Conservation (phyloP, 805 yeast species). For the Saturnispora diversa region DNA sequence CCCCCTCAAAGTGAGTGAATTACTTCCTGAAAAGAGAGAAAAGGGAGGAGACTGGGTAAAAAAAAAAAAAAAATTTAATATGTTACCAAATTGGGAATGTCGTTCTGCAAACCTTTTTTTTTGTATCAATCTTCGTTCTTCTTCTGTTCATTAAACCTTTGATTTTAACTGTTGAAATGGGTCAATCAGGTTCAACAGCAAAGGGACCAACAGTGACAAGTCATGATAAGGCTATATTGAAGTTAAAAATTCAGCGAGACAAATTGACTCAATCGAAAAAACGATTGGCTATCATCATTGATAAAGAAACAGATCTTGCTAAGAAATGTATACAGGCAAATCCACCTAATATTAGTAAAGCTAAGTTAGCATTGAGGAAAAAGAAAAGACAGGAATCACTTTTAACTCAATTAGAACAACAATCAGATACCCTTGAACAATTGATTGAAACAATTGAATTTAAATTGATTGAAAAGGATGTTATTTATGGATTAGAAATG, state of each 20-base stretch:
- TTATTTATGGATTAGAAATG: conserved; percentile 66
- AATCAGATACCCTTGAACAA: conserved; percentile 70
- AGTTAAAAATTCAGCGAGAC: conserved; percentile 83
- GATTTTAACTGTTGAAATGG: too few species aligned
- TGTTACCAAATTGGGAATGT: background rate
- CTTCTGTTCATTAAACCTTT: too few species aligned
- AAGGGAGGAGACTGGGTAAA: too few species aligned
- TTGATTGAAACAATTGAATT: conserved; percentile 78
- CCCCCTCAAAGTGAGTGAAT: background rate
- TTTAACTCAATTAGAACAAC: conserved; percentile 64
- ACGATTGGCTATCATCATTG: conserved; percentile 48
- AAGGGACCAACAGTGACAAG: conserved; percentile 61
- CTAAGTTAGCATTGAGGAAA: conserved; percentile 61
- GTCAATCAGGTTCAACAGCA: conserved; percentile 23
- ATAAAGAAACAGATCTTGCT: conserved; percentile 56
- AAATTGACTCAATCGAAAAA: conserved; percentile 65
- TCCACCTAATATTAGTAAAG: conserved; percentile 43
- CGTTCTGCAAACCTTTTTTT: too few species aligned
- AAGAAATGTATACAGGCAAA: conserved; percentile 43
- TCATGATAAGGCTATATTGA: conserved; percentile 80
- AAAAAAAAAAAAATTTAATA: conserved; percentile 1
- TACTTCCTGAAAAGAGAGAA: too few species aligned
- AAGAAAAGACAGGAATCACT: conserved; percentile 75
- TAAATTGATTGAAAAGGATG: conserved; percentile 81
- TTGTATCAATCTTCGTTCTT: background rate